phyloP scores from a whole-genome alignment of 2,329 filamentous ascomycete species.

The Pseudofabraea citricarpa region DNA sequence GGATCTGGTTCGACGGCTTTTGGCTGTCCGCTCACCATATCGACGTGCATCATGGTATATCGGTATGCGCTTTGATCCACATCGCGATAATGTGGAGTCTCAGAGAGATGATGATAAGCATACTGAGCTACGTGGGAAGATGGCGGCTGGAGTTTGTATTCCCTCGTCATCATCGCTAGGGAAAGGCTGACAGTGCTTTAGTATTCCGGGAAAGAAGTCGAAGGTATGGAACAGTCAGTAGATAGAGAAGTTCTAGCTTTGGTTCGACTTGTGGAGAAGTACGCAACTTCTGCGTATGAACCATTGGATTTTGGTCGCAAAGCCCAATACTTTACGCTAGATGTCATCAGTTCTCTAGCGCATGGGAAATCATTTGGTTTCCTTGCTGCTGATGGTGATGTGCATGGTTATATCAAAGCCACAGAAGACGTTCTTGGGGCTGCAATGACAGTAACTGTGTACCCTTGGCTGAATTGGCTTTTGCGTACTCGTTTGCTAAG shows the following conservation, averaged over 20 bases:
- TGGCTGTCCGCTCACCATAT: conserved; percentile 31
- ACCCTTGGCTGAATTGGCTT: conserved; percentile 37
- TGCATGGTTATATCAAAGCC: conserved; percentile 41
- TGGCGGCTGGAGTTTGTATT: conserved; percentile 42
- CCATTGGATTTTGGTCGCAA: conserved; percentile 45
- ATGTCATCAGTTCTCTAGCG: conserved; percentile 41
- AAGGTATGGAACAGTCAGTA: conserved; percentile 41
- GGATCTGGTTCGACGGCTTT: conserved; percentile 32
- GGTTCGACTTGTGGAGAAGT: conserved; percentile 42
- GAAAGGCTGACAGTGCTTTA: too few species aligned
- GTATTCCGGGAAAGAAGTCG: conserved; percentile 46
- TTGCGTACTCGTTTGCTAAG: conserved; percentile 36
- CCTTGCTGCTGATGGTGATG: conserved; percentile 40
- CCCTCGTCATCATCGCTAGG: too few species aligned
- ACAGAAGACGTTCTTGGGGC: conserved; percentile 36
- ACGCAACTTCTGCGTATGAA: conserved; percentile 32
- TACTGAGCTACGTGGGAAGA: conserved; percentile 36
- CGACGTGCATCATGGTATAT: conserved; percentile 38
- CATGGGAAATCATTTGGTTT: conserved; percentile 46
- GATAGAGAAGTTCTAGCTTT: conserved; percentile 41
- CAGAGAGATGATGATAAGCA: conserved; percentile 40
- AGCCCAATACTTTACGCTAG: conserved; percentile 48
- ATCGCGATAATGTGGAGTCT: conserved; percentile 47
- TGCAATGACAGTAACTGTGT: conserved; percentile 38
- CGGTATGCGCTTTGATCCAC: conserved; percentile 43